These are phyloP conservation scores for Nidula microcarpa DNA, from an alignment of 768 basidiomycete genomes.

Conservation along the genomic window DNA sequence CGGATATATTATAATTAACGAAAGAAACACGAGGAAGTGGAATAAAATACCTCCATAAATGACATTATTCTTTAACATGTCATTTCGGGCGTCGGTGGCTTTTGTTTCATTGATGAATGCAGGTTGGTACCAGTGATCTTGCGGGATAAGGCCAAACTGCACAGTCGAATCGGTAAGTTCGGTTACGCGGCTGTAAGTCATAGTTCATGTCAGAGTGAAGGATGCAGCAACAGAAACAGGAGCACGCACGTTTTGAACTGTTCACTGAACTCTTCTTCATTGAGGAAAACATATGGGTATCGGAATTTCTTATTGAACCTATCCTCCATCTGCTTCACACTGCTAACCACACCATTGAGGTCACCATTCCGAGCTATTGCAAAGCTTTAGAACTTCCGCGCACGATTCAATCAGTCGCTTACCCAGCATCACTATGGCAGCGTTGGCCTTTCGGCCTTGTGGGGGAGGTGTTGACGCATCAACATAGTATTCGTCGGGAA, in stretches of 20 bases:
- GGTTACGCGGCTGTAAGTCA: constrained; percentile 40
- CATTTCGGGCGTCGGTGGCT: constrained; percentile 57
- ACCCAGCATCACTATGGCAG: constrained; percentile 78
- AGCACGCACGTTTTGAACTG: constrained; percentile 60
- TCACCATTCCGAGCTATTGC: constrained; percentile 55
- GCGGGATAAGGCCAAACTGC: constrained; percentile 76
- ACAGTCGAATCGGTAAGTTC: constrained; percentile 61
- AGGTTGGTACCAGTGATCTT: constrained; percentile 80
- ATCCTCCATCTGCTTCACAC: constrained; percentile 80
- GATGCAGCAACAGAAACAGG: constrained; percentile 1
- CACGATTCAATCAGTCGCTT: not conserved
- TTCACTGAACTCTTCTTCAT: constrained; percentile 73
- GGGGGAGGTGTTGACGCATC: constrained; percentile 28
- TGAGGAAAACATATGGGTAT: constrained; percentile 87
- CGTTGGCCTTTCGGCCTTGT: constrained; percentile 69
- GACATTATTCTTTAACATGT: constrained; percentile 67
- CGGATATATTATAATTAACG: constrained; percentile 1
- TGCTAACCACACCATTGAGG: constrained; percentile 54
- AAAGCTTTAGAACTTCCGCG: not conserved
- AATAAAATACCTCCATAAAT: constrained; percentile 58
- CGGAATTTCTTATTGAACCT: constrained; percentile 84
- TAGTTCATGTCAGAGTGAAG: not conserved
- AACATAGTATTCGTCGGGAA: constrained; percentile 58
- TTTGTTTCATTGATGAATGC: constrained; percentile 73
- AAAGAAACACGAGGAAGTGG: not conserved